Conservation (phyloP, 2,329 filamentous ascomycete genomes). For the Verticillium nubilum region DNA sequence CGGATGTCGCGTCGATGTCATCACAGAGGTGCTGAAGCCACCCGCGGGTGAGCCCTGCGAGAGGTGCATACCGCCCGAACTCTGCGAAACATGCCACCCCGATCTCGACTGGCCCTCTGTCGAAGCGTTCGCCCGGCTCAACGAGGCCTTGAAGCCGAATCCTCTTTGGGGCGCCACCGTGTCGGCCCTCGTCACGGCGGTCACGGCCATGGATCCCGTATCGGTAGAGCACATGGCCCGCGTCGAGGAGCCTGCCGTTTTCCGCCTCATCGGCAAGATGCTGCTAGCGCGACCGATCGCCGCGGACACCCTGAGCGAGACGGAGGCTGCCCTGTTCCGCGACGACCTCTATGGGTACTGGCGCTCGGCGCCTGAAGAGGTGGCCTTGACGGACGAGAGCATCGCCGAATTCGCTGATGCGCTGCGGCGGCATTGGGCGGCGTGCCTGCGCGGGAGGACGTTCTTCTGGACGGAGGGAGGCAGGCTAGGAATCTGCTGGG, state of each 20-base stretch:
- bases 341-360: neutral
- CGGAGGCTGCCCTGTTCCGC: neutral
- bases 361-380: neutral
- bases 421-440: neutral
- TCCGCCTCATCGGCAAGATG: neutral
- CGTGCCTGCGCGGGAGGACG: conserved; percentile 2
- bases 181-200: neutral
- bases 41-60: neutral
- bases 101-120: neutral
- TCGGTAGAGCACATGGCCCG: neutral
- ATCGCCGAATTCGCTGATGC: neutral
- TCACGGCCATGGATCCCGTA: neutral
- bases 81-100: no score
- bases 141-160: neutral
- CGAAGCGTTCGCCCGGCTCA: neutral
- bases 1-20: neutral
- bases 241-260: neutral
- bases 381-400: neutral
- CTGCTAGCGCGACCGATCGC: neutral
- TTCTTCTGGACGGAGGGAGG: conserved; percentile 14
- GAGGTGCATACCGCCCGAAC: no score
- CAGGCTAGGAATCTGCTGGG: conserved; percentile 10
- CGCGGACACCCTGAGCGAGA: neutral
- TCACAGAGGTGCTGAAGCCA: neutral
- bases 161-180: neutral